Conservation (phyloP, 805 yeast genomes). For the Metschnikowia cubensis region DNA sequence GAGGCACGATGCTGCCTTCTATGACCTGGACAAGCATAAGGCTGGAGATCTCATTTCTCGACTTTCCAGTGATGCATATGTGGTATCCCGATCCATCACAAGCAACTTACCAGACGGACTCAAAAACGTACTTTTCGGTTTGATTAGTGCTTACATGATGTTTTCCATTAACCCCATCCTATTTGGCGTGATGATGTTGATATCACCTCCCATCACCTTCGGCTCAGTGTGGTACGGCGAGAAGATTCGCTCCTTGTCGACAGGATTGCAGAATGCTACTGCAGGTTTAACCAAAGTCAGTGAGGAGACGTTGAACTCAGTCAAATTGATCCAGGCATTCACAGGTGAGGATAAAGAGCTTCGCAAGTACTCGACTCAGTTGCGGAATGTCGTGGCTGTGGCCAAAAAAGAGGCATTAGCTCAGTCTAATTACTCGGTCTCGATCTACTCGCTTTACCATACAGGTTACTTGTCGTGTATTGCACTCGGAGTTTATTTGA, state of each 20-base stretch:
- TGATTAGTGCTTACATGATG: slow-evolving; percentile 44
- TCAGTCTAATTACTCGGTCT: slow-evolving; percentile 41
- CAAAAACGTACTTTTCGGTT: slow-evolving; percentile 40
- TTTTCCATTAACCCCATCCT: slow-evolving; percentile 38
- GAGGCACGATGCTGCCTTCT: slow-evolving; percentile 40
- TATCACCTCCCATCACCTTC: slow-evolving; percentile 43
- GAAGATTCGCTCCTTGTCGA: slow-evolving; percentile 37
- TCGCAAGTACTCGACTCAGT: slow-evolving; percentile 34
- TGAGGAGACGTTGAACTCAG: slow-evolving; percentile 42
- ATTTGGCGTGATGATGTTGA: slow-evolving; percentile 41
- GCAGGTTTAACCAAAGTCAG: slow-evolving; percentile 43
- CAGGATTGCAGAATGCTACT: slow-evolving; percentile 41
- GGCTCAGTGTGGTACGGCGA: slow-evolving; percentile 46
- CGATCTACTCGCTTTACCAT: slow-evolving; percentile 40
- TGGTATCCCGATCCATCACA: slow-evolving; percentile 43
- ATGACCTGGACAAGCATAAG: slow-evolving; percentile 41
- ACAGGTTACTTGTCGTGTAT: slow-evolving; percentile 41
- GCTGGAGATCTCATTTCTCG: slow-evolving; percentile 45
- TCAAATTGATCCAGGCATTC: slow-evolving; percentile 41
- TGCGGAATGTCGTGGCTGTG: slow-evolving; percentile 38
- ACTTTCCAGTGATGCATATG: slow-evolving; percentile 43
- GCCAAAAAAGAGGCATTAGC: slow-evolving; percentile 44
- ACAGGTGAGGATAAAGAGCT: slow-evolving; percentile 42
- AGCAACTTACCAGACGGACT: slow-evolving; percentile 43
- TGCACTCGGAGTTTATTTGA: slow-evolving; percentile 41